Conservation (phyloP, 805 yeast genomes). For the Candida methanosorbosa region DNA sequence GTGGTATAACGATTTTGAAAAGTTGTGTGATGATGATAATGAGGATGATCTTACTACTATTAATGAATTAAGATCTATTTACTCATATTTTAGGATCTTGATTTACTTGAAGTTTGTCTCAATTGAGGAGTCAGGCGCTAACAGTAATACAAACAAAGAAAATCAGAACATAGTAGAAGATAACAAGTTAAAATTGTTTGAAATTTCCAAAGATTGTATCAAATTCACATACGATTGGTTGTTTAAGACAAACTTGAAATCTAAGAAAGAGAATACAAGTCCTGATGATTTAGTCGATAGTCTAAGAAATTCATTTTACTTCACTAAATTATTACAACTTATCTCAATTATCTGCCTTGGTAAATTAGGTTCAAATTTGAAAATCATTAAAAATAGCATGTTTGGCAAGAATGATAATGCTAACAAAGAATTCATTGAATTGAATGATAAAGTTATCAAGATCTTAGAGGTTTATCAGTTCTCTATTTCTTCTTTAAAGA, state of each 20-base stretch:
- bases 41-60: constrained; percentile 10
- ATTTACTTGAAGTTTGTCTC: constrained; percentile 10
- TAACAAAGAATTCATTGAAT: not conserved
- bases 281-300: not conserved
- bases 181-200: constrained; percentile 5
- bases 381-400: not conserved
- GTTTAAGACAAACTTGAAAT: not conserved
- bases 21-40: not conserved
- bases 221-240: constrained; percentile 12
- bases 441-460: not conserved
- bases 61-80: constrained; percentile 21
- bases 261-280: not conserved
- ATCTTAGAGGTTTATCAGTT: not conserved
- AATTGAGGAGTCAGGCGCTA: no score
- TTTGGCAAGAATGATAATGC: not conserved
- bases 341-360: constrained; percentile 1
- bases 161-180: not conserved
- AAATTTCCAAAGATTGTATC: constrained; percentile 13
- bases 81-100: constrained; percentile 19
- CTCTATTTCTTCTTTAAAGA: not conserved
- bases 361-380: not conserved
- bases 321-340: not conserved
- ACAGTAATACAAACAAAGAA: not conserved
- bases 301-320: not conserved
- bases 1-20: constrained; percentile 14